Evolutionary conservation across 208 protist genomes (phyloP), one percentile per base, ranked within the genome.

Genomic region (Tritrichomonas musculus): DNA sequence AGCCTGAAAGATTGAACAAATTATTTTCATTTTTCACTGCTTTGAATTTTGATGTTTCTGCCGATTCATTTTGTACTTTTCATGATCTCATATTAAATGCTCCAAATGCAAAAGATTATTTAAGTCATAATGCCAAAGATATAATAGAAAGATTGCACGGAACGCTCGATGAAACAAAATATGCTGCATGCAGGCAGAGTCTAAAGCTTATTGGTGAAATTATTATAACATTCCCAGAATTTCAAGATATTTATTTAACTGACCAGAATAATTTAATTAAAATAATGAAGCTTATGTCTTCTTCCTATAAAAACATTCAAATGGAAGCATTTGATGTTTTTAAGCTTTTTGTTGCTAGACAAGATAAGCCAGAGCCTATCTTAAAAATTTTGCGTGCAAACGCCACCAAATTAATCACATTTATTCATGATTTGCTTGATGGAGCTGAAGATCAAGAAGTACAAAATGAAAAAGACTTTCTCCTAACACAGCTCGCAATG

Each of bases 41-140:
- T 39, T 36, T 36, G 1, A 44, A 88, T n/a, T 88, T 88, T 30
- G 77, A 88, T 57, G 77, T 88, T 57, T 88, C 77, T 39, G 77
- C 77, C 33, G 77, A 88, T 57, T 88, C 77, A 57, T 88, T 88
- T n/a, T 25, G n/a, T 5, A 88, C 77, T 39, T 88, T 88, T n/a
- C 39, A 33, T 22, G 77, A 88, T 1, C 47, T 88, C 1, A 53
- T 88, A 3, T 27, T 88, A 0, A 47, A 36, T 41, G n/a, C 73
- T 33, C 73, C 73, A 82, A 53, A 88, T 4, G 41, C 77, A 4
- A 47, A 88, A 39, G 41, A 88, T 22, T 88, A 60, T 30, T 33
- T 88, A 9, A 47, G 39, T 25, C 22, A 0, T 0, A 88, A 88
- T 30, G 20, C 41, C 0, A 17, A 88, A 47, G 14, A 25, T 39